These are phyloP conservation scores for Colletotrichum horii DNA, from an alignment of 2,329 filamentous ascomycete genomes.

Conservation along the genomic window DNA sequence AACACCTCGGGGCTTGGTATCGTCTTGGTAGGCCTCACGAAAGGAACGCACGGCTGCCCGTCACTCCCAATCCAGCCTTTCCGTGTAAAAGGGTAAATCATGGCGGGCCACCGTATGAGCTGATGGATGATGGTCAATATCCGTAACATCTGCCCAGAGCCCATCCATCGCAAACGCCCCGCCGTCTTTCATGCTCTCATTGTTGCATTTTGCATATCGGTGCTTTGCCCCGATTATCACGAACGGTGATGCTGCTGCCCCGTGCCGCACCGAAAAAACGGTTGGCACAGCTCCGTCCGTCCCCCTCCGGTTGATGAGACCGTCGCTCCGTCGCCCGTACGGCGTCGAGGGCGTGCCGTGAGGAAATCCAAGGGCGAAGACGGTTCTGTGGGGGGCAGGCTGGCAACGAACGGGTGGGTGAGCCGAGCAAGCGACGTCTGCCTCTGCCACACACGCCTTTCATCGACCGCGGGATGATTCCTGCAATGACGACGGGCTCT, in stretches of 20 bases:
- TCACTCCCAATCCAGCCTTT: neutral
- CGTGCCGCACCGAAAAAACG: neutral
- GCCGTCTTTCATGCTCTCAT: neutral
- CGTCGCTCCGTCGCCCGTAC: neutral
- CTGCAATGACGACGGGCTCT: neutral
- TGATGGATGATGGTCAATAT: neutral
- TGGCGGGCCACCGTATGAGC: neutral
- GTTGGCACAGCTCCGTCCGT: neutral
- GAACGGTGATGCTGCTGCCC: neutral
- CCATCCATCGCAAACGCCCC: neutral
- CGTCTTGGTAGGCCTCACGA: neutral
- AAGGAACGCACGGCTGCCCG: neutral
- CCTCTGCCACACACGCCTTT: neutral
- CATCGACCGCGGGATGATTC: neutral
- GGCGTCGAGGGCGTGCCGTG: neutral
- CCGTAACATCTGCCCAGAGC: neutral
- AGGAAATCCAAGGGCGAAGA: neutral
- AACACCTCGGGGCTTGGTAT: neutral
- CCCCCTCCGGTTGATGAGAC: neutral
- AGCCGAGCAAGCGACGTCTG: neutral
- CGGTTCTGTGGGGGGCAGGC: neutral
- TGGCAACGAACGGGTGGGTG: neutral
- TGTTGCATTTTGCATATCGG: constrained; percentile 2
- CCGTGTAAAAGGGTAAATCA: neutral
- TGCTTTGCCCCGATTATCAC: neutral